Conservation (phyloP, 768 basidiomycete species). For the Suillus hirtellus region DNA sequence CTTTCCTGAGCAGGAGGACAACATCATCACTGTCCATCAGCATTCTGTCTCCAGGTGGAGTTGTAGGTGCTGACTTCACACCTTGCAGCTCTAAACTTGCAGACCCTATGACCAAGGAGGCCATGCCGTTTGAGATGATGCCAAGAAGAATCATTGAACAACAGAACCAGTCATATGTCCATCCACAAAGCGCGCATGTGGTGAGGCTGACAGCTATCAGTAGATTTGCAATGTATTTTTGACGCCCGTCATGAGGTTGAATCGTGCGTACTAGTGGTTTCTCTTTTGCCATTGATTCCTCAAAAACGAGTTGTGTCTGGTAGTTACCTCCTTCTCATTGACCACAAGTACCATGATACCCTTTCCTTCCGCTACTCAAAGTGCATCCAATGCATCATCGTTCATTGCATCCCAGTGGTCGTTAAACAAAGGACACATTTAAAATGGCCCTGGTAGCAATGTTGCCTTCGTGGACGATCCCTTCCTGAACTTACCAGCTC, state of each 20-base stretch:
- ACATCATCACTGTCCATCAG: constrained; percentile 12
- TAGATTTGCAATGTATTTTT: constrained; percentile 5
- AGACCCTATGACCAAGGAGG: constrained; percentile 19
- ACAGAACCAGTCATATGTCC: constrained; percentile 22
- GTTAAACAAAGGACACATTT: too few species aligned
- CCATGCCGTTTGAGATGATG: constrained; percentile 21
- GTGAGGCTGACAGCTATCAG: constrained; percentile 17
- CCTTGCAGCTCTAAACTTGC: constrained; percentile 8
- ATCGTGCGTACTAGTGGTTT: background rate
- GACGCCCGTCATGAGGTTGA: background rate
- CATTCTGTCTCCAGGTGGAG: constrained; percentile 33
- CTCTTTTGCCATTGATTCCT: background rate
- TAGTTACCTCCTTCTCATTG: too few species aligned
- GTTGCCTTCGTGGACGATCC: too few species aligned
- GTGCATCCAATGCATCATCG: too few species aligned
- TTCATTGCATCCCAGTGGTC: too few species aligned
- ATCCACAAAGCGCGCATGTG: constrained; percentile 15
- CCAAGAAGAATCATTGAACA: constrained; percentile 23
- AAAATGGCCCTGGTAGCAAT: too few species aligned
- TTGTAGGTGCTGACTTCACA: constrained; percentile 21
- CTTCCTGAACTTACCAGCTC: too few species aligned
- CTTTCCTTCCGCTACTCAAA: too few species aligned
- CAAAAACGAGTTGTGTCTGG: background rate
- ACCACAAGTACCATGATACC: too few species aligned
- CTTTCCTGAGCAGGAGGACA: constrained; percentile 17